Percentiles rank a stretch among this genome's conserved stretches.
These are phyloP conservation scores for Ascoidea tarda DNA, from an alignment of 805 yeast species.

Conservation along the genomic window DNA sequence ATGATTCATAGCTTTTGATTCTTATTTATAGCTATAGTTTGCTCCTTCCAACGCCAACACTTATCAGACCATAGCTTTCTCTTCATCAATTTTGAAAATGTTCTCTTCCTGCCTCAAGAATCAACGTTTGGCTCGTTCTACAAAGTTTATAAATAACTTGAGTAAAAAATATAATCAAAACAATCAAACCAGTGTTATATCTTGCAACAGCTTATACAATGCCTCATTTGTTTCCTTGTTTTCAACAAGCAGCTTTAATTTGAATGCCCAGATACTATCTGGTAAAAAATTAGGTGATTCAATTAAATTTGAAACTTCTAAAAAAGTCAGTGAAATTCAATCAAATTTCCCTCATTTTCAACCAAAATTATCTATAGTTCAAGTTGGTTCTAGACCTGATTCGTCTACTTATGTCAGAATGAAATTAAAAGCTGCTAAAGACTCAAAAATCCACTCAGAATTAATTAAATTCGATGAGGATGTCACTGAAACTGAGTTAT, in stretches of 20 bases:
- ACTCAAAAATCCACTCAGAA: constrained; percentile 62
- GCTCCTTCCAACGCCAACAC: too few species aligned
- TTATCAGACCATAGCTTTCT: too few species aligned
- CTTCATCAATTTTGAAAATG: too few species aligned
- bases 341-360: constrained; percentile 33
- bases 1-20: too few species aligned
- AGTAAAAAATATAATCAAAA: too few species aligned
- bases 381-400: constrained; percentile 84
- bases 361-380: constrained; percentile 73
- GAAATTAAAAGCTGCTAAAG: constrained; percentile 81
- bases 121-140: too few species aligned
- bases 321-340: constrained; percentile 32
- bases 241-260: neutral
- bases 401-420: constrained; percentile 83
- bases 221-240: too few species aligned
- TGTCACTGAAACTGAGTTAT: constrained; percentile 43
- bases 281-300: constrained; percentile 21
- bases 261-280: constrained; percentile 13
- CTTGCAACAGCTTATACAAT: too few species aligned
- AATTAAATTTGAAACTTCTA: constrained; percentile 16
- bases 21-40: too few species aligned
- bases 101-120: too few species aligned
- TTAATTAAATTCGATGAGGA: constrained; percentile 51
- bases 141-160: too few species aligned
- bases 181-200: too few species aligned